These are phyloP conservation scores for Hymenoscyphus occultus DNA, from an alignment of 2,329 filamentous ascomycete genomes.

Conservation along the genomic window DNA sequence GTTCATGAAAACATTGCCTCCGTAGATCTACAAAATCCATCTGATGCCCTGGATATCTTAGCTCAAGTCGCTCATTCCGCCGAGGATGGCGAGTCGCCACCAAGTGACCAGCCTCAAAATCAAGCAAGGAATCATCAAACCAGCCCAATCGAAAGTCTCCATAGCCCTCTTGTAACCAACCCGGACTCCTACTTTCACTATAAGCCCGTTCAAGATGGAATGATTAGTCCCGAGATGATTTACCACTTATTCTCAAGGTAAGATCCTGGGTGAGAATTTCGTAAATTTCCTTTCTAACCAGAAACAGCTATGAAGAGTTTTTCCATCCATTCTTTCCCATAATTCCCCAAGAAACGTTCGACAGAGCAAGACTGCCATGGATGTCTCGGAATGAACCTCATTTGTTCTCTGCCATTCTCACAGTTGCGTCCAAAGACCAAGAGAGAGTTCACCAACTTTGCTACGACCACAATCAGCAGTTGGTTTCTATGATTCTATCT, in stretches of 20 bases:
- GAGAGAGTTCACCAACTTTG: conserved; percentile 63
- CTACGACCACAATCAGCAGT: conserved; percentile 65
- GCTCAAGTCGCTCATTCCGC: conserved; percentile 35
- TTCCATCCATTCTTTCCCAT: conserved; percentile 71
- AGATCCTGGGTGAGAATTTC: not conserved
- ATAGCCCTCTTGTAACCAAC: conserved; percentile 20
- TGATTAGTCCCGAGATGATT: conserved; percentile 30
- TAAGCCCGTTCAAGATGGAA: conserved; percentile 30
- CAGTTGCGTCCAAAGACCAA: conserved; percentile 69
- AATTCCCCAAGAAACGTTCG: conserved; percentile 50
- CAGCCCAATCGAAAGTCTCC: conserved; percentile 12
- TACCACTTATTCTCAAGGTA: conserved; percentile 32
- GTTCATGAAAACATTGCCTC: conserved; percentile 33
- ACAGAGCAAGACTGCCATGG: conserved; percentile 52
- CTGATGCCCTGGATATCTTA: conserved; percentile 36
- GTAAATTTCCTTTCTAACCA: not conserved
- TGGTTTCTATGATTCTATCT: conserved; percentile 65
- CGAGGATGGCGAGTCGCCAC: conserved; percentile 32
- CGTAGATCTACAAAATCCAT: conserved; percentile 35
- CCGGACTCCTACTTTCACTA: conserved; percentile 31
- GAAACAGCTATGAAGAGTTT: conserved; percentile 30
- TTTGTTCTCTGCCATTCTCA: conserved; percentile 66
- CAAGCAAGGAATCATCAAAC: conserved; percentile 15
- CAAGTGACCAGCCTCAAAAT: conserved; percentile 24
- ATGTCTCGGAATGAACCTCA: conserved; percentile 59